Evolutionary conservation across 2,329 filamentous ascomycete species (phyloP).

Genomic region (Aspergillus jensenii): DNA sequence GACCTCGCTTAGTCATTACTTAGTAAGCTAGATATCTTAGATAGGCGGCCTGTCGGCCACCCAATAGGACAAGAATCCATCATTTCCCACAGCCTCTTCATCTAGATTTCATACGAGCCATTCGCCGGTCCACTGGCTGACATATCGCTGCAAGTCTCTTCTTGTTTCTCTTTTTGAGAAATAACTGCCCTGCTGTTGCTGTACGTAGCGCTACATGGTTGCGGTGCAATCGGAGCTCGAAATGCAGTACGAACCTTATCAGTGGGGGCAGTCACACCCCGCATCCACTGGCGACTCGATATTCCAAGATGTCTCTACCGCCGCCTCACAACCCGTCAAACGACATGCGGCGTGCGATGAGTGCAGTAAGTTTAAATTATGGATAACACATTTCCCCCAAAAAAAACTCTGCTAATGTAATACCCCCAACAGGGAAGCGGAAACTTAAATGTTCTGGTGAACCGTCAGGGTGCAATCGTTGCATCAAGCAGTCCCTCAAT

Average conservation of each 20-base stretch:
- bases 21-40: no score
- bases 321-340: conserved; percentile 31
- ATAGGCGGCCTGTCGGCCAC: no score
- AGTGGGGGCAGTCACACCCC: conserved; percentile 12
- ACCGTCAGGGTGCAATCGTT: conserved; percentile 42
- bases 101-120: conserved; percentile 19
- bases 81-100: no score
- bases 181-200: not conserved
- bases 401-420: not conserved
- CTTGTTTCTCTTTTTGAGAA: conserved; percentile 15
- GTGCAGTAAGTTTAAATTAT: conserved; percentile 41
- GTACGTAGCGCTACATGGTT: not conserved
- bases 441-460: conserved; percentile 52
- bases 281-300: conserved; percentile 7
- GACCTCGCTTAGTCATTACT: no score
- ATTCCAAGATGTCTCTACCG: conserved; percentile 7
- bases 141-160: not conserved
- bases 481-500: conserved; percentile 40
- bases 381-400: not conserved
- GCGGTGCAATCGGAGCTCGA: not conserved
- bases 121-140: not conserved
- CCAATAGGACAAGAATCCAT: no score
- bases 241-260: conserved; percentile 14
- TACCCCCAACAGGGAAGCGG: conserved; percentile 39
- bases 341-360: conserved; percentile 51